Evolutionary conservation across 106 monocot species (phyloP).

Genomic region (Acanthochlamys bracteata): DNA sequence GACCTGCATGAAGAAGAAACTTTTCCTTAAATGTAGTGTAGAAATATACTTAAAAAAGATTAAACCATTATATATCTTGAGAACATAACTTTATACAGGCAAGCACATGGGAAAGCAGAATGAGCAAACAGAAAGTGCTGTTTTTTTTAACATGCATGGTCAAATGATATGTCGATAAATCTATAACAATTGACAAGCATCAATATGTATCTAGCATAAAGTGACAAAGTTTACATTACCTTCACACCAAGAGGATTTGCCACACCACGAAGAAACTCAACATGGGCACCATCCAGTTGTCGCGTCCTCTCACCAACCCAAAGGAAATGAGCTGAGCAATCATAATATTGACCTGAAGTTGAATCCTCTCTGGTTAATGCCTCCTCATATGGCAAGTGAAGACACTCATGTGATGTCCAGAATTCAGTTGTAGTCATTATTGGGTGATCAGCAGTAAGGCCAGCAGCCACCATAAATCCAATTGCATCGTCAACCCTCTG

Average conservation of each 20-base stretch:
- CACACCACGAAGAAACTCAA: conserved; percentile 60
- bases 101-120: too few relatives aligned
- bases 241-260: conserved; percentile 61
- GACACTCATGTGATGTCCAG: conserved; percentile 71
- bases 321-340: conserved; percentile 69
- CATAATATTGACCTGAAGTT: conserved; percentile 47
- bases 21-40: background rate
- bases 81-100: too few relatives aligned
- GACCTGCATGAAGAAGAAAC: conserved; percentile 21
- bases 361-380: conserved; percentile 58
- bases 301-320: conserved; percentile 69
- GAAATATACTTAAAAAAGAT: too few relatives aligned
- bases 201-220: too few relatives aligned
- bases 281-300: conserved; percentile 55
- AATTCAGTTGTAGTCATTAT: conserved; percentile 52
- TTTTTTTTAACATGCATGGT: too few relatives aligned
- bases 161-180: too few relatives aligned
- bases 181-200: too few relatives aligned
- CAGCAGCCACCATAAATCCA: conserved; percentile 59
- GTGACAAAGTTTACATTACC: too few relatives aligned
- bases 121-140: too few relatives aligned
- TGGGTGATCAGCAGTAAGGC: conserved; percentile 47
- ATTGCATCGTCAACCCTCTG: conserved; percentile 56
- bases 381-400: conserved; percentile 56
- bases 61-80: too few relatives aligned